phyloP scores from a whole-genome alignment of 2,329 filamentous ascomycete species.

The Fusarium torreyae region DNA sequence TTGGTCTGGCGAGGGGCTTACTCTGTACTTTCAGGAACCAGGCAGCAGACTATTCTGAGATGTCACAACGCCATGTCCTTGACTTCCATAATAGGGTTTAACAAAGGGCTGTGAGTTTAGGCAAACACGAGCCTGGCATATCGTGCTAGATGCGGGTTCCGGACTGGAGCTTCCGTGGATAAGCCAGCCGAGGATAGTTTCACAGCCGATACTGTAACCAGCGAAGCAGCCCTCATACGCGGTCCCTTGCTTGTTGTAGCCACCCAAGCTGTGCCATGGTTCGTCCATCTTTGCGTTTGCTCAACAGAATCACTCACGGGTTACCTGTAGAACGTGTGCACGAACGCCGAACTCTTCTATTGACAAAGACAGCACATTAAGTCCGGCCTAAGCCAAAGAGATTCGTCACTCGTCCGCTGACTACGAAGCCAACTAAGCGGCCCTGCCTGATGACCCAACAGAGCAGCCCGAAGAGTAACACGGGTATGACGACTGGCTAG shows the following conservation, averaged over 20 bases:
- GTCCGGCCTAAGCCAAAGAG: background rate
- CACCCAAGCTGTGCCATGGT: background rate
- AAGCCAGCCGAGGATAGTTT: slow-evolving; percentile 12
- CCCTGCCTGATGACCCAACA: slow-evolving; percentile 19
- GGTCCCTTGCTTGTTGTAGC: background rate
- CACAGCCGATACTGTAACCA: background rate
- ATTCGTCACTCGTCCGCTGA: background rate
- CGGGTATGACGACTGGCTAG: slow-evolving; percentile 14
- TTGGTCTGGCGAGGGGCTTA: slow-evolving; percentile 13
- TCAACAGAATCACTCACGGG: background rate
- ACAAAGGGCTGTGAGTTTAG: background rate
- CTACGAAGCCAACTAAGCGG: background rate
- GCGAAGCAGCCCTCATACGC: background rate
- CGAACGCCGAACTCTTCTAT: background rate
- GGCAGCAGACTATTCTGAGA: background rate
- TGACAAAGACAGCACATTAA: background rate
- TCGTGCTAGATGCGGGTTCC: background rate
- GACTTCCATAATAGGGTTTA: too few relatives aligned
- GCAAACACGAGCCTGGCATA: background rate
- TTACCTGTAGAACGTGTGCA: background rate
- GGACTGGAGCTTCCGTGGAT: slow-evolving; percentile 16
- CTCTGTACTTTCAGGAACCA: slow-evolving; percentile 5
- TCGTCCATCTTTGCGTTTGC: background rate
- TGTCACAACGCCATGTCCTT: too few relatives aligned
- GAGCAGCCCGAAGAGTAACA: slow-evolving; percentile 17